Evolutionary conservation across 257 asterid species (phyloP), one percentile per base, ranked within the genome.

Genomic region (Salvia miltiorrhiza): DNA sequence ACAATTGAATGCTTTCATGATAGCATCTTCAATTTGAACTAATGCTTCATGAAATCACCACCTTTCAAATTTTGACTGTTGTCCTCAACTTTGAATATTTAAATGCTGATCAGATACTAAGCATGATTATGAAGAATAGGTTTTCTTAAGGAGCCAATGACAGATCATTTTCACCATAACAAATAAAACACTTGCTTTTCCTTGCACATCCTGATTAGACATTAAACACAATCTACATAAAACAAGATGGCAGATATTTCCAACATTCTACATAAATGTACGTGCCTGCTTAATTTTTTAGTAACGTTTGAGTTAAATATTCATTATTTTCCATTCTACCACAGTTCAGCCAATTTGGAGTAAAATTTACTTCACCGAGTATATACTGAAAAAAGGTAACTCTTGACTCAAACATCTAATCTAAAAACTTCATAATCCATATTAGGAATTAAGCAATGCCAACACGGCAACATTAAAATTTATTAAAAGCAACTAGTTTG

Each of bases 321-420:
- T 9, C 41, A 43, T 30, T 13, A 28, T 49, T 48, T 43, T 45
- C 39, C 21, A 12, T 11, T 17, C 24, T 19, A 50, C 43, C 10
- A 1, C 58, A 47, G 4, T 69, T 45, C 19, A 23, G 50, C 40
- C 40, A 35, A 35, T 23, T 39, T 23, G 41, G 71, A 39, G 62
- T 23, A 56, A 65, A 5, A 26, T 9, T 53, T 49, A 68, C 76
- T 49, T 26, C 55, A 30, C 64, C 45, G 57, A 47, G 48, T 45
- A 28, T 11, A 24, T 59, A 40, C 47, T 8, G n/a, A 43, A 19
- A 68, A 70, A 67, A 37, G 57, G 71, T 23, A 69, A 37, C 16
- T 50, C 41, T 43, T 30, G 32, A 30, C 73, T 52, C 57, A 55
- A 53, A 16, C 43, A 35, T 32, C 35, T 17, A 30, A 17, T 52